Base-by-base conservation (phyloP, 495 filamentous ascomycete species). In the Lichenothelia convexa region DNA sequence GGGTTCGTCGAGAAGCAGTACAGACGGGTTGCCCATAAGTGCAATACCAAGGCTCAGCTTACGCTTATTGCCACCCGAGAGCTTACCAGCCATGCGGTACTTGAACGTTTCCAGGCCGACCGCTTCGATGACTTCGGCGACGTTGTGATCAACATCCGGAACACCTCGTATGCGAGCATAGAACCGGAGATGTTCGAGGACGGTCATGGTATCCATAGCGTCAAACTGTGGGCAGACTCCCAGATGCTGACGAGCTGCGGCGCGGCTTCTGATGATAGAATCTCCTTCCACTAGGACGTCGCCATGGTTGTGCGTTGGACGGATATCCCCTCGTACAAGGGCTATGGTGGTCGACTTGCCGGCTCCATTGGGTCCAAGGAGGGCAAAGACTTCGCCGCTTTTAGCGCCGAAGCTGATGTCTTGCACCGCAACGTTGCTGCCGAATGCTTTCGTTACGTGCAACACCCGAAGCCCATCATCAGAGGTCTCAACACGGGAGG, bases 271-370 rank as follows among this genome's bases (percentile, higher is more conserved):
- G 19, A 67, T 68, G 31, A 91, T 70, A 17, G 72, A 73, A 19
- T 71, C 64, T 43, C 77, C 62, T 49, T 89, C 79, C 35, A 92
- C 73, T 19, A 78, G 70, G 26, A 92, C 68, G 35, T 84, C 75
- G 37, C 51, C 47, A 21, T 58, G 56, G 38, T 60, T 58, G 22
- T 55, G 51, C 30, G 64, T 62, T 0, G 82, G 80, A 21, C 69
- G 66, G 35, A 85, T 63, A 45, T 92, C 83, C n/a, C 82, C 84
- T 39, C 84, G 69, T 53, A 93, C 79, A 24, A 91, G 60, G 13
- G 68, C 75, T 54, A 93, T 86, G 5, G 76, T 87, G 3, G 81
- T 89, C 3, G 71, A 77, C 48, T 93, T 93, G 32, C 84, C 84
- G 1, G 84, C 84, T 18, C 82, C 84, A 50, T 93, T 93, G 16